Percentiles rank a stretch among this genome's conserved stretches.
Evolutionary conservation across 2,329 filamentous ascomycete genomes (phyloP).

Genomic region (Scedosporium minutisporum): DNA sequence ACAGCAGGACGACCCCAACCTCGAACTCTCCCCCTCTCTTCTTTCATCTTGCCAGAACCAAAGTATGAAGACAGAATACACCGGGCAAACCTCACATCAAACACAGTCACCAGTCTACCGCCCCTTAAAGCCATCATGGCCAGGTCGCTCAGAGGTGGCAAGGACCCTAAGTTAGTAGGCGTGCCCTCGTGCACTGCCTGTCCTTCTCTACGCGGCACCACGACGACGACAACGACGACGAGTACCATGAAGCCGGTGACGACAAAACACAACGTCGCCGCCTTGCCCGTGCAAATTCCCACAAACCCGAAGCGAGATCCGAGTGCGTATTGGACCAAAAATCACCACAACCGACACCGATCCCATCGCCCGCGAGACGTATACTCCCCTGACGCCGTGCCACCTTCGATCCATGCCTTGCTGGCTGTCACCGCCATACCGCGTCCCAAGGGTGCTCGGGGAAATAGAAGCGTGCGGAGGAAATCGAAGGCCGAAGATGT

Average conservation of each 20-base stretch:
- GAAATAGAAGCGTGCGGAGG: constrained; percentile 20
- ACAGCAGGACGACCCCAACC: background rate
- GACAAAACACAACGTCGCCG: background rate
- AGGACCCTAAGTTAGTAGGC: background rate
- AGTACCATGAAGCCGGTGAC: background rate
- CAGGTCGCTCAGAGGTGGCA: constrained; percentile 2
- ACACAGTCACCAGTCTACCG: background rate
- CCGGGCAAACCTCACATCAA: background rate
- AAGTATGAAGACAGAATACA: constrained; percentile 4
- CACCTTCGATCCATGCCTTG: constrained; percentile 50
- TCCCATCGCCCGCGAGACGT: constrained; percentile 25
- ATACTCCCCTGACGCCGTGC: constrained; percentile 44
- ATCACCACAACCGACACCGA: constrained; percentile 26
- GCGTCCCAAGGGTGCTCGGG: constrained; percentile 18
- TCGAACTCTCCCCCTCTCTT: background rate
- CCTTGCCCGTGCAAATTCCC: constrained; percentile 34
- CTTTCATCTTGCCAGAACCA: background rate
- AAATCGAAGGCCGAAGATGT: constrained; percentile 12
- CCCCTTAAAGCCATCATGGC: constrained; percentile 1
- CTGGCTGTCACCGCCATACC: constrained; percentile 55
- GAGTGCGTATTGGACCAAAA: constrained; percentile 18
- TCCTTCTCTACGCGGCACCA: background rate
- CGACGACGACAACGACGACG: background rate
- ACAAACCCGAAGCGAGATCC: constrained; percentile 27
- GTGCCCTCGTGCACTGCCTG: background rate